Conservation (phyloP, 805 yeast genomes). For the Sugiyamaella mastotermitis region DNA sequence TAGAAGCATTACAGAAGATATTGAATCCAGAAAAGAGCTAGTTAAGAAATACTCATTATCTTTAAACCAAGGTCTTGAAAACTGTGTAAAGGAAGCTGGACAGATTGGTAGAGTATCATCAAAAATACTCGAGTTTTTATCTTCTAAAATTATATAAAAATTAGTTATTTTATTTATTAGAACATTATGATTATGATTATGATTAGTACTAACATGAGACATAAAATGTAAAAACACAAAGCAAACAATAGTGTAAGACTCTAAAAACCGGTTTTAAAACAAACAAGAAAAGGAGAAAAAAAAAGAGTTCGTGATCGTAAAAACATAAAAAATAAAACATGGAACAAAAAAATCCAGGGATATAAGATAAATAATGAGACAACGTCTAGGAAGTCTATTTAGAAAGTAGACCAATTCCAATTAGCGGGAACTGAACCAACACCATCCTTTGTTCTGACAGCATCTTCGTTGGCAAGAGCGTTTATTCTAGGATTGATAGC, state of each 20-base stretch:
- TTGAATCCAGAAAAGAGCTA: slow-evolving; percentile 46
- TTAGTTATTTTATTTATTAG: too few relatives aligned
- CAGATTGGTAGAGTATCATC: slow-evolving; percentile 51
- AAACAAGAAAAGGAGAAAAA: too few relatives aligned
- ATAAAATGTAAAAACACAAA: too few relatives aligned
- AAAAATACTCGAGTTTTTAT: slow-evolving; percentile 4
- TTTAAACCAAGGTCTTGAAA: slow-evolving; percentile 44
- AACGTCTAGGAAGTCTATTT: slow-evolving; percentile 10
- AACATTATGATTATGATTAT: too few relatives aligned
- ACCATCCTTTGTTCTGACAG: slow-evolving; percentile 4
- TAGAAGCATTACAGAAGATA: slow-evolving; percentile 52
- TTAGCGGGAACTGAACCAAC: slow-evolving; percentile 59
- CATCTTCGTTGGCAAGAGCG: neutral
- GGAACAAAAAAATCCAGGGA: neutral
- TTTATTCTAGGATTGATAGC: slow-evolving; percentile 1
- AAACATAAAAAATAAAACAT: neutral
- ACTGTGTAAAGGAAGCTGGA: slow-evolving; percentile 63
- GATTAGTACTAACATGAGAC: too few relatives aligned
- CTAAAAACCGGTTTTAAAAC: too few relatives aligned
- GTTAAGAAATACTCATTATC: slow-evolving; percentile 46
- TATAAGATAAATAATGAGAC: too few relatives aligned
- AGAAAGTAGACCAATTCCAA: slow-evolving; percentile 77
- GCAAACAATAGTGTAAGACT: too few relatives aligned
- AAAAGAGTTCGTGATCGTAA: too few relatives aligned
- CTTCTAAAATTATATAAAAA: slow-evolving; percentile 1